Evolutionary conservation across 441 rosid species (phyloP), one percentile per base, ranked within the genome.

Genomic region (Lagerstroemia fauriei): DNA sequence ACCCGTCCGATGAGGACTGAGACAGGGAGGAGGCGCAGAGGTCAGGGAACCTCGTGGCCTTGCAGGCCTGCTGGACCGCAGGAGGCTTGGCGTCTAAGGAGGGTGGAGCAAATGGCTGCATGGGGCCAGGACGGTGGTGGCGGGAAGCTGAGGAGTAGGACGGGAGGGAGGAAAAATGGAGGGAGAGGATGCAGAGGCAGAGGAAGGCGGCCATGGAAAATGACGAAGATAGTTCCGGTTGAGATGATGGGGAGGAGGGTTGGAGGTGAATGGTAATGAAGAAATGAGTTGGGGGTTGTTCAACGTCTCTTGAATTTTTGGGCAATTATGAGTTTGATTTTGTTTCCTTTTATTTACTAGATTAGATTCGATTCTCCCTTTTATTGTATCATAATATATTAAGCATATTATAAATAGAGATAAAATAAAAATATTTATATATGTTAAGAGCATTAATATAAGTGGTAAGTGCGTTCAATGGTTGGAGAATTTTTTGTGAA

Each of bases 11-110:
- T 0, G 13, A 84, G 73, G 94, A 85, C 38, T 89, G 76, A 13
- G 88, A 47, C 31, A 95, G 84, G 18, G 97, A 90, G 50, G 91
- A 71, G 4, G 87, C 84, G 83, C 99, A 95, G 0, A 79, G 80
- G 72, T 88, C 91, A 0, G 94, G 97, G 82, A 84, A 85, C 38
- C 91, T 88, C 0, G 98, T 91, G 48, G 97, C 94, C 59, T 86
- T 87, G 79, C 99, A 95, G 17, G 98, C 95, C 47, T 71, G 88
- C 5, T 77, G 86, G 80, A 95, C 89, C 80, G 81, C 88, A 22
- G 88, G 85, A 17, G 85, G 41, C 25, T 83, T 74, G 2, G 88
- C 29, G 73, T 83, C 47, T 3, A 88, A 32, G 79, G 82, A 29
- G 78, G 81, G 46, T 53, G 70, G 34, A 41, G 68, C 73, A 17